Base-by-base conservation (phyloP, 208 protist genomes). In the Crithidia brevicula region DNA sequence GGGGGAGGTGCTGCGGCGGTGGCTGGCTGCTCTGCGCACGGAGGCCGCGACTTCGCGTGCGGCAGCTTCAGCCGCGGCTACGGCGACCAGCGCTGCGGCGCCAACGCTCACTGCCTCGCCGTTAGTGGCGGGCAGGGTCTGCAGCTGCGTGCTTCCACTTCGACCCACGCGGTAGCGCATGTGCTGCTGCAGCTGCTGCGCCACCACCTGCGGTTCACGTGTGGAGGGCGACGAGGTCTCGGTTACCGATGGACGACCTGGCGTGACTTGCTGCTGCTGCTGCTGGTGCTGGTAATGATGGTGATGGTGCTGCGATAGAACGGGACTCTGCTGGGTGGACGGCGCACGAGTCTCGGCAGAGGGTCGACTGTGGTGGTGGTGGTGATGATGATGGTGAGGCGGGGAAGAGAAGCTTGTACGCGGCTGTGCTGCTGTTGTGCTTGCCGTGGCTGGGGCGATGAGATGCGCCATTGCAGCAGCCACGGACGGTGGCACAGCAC, bases 161-260 rank as follows among this genome's bases (percentile, higher is more conserved):
- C 68, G 68, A 18, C 68, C 68, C 0, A 74, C 68, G 13, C 68
- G 68, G 42, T 74, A 74, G 23, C 63, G 68, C 68, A 74, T 74
- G 59, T 53, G 49, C 42, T 25, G 67, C 27, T n/a, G 52, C 31
- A 22, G 66, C 42, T 28, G 66, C 27, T 31, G 50, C 16, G 28
- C 15, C 1, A 13, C 36, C 36, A 1, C 15, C 15, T n/a, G n/a
- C n/a, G n/a, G n/a, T n/a, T n/a, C n/a, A n/a, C n/a, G n/a, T n/a
- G n/a, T n/a, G n/a, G n/a, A n/a, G n/a, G n/a, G n/a, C n/a, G n/a
- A n/a, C n/a, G n/a, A n/a, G n/a, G n/a, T n/a, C n/a, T n/a, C n/a
- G n/a, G 36, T 40, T 1, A 16, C 36, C 36, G 36, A 13, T 40
- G 36, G 1, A 4, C 33, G 40, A 30, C 27, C 31, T 33, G 5